Evolutionary conservation across 2,329 filamentous ascomycete species (phyloP), one percentile per base, ranked within the genome.

Genomic region (Penicillium sp.): DNA sequence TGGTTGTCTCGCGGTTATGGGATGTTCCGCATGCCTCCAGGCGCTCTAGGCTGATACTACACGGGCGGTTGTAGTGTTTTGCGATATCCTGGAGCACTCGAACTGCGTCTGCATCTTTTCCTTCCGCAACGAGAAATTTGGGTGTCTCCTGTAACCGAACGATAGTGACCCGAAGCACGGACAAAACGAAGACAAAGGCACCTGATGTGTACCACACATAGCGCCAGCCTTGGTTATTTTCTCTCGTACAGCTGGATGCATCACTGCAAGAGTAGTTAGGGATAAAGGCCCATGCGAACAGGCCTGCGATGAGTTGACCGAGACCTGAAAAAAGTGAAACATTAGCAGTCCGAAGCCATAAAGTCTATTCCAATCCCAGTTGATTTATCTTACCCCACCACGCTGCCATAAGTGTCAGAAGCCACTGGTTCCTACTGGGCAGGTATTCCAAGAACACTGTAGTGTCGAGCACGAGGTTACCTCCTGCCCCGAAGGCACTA

Each of bases 401-500:
- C 9, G 62, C 66, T 1, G 71, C 69, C 61, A 67, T 60, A 9
- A 70, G 52, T 4, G 68, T 74, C 29, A 75, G 50, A 19, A 88
- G 77, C 84, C 85, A 89, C 66, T 88, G 85, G 64, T 84, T 78
- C 48, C 80, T 77, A 16, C 80, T 75, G 0, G 83, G 82, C 3
- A 85, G 65, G 62, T 81, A 85, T 64, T 85, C 83, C 39, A 85
- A 67, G 56, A 85, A 85, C 0, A 84, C 80, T 0, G 82, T 80
- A 0, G 85, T 87, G 59, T 88, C 85, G 1, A 88, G 72, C 0
- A 88, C 82, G 18, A 88, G 70, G 59, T 86, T 88, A 3, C 80
- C 86, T 11, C 87, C 87, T 1, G 77, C 82, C 1, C 87, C 87
- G 59, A 90, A 89, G 2, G 84, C 81, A 28, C 83, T 76, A 39